Percentiles rank a stretch among this genome's conserved stretches.
Evolutionary conservation across 2,329 filamentous ascomycete genomes (phyloP).

Genomic region (Neofusicoccum ribis): DNA sequence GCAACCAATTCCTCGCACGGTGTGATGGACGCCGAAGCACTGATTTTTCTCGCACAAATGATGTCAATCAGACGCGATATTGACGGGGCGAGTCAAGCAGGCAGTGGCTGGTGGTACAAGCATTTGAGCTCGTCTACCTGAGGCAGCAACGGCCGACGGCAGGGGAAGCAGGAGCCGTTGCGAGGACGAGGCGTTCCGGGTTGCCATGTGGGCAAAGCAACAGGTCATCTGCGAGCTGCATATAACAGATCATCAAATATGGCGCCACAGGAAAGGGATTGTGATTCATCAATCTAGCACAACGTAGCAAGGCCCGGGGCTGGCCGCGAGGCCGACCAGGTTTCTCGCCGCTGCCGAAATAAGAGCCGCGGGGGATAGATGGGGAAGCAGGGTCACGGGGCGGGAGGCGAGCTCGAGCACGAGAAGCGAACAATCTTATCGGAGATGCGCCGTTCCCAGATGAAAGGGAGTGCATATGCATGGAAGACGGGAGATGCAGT

Average conservation of each 20-base stretch:
- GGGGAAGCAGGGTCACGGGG: not conserved
- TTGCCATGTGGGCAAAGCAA: not conserved
- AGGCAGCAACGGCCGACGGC: not conserved
- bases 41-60: not conserved
- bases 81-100: not conserved
- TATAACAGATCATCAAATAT: not conserved
- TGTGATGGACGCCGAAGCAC: not conserved
- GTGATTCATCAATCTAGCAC: not conserved
- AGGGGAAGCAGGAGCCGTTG: not conserved
- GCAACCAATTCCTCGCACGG: not conserved
- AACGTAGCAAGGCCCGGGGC: not conserved
- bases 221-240: not conserved
- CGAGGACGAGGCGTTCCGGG: not conserved
- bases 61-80: not conserved
- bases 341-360: not conserved
- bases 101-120: not conserved
- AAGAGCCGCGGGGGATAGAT: not conserved
- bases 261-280: not conserved
- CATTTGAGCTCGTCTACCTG: not conserved
- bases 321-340: not conserved
- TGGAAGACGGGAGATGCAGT: not conserved
- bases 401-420: not conserved
- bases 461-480: not conserved
- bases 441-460: not conserved
- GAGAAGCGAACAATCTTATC: not conserved